Conservation (phyloP, 1,139 yeast genomes). For the Petasospora rhodanensis region DNA sequence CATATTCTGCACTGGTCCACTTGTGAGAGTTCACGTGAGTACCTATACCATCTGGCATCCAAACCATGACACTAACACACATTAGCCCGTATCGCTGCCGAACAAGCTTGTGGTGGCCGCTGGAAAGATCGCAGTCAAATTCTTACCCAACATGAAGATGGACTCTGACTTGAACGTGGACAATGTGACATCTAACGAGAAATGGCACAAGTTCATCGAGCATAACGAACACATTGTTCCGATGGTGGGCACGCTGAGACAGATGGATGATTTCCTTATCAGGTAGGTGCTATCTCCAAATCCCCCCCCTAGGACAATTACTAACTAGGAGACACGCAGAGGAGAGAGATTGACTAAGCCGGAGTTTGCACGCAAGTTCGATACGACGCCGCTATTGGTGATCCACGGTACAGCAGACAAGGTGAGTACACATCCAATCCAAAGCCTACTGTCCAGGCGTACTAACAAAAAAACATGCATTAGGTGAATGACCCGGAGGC, state of each 20-base stretch:
- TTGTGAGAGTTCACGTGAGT: constrained; percentile 46
- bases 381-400: too few relatives aligned
- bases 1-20: constrained; percentile 63
- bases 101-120: constrained; percentile 40
- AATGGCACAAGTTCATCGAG: constrained; percentile 42
- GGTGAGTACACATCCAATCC: too few relatives aligned
- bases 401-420: too few relatives aligned
- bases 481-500: too few relatives aligned
- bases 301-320: not conserved
- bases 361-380: too few relatives aligned
- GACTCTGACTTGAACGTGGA: constrained; percentile 54
- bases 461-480: too few relatives aligned
- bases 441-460: too few relatives aligned
- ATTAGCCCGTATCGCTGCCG: constrained; percentile 41
- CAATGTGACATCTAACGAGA: constrained; percentile 50
- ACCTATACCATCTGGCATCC: not conserved
- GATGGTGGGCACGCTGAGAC: constrained; percentile 41
- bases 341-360: too few relatives aligned
- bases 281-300: constrained; percentile 17
- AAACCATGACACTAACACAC: constrained; percentile 5
- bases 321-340: too few relatives aligned
- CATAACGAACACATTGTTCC: constrained; percentile 43
- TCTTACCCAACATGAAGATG: constrained; percentile 51
- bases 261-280: constrained; percentile 58
- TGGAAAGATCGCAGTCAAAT: constrained; percentile 44